Evolutionary conservation across 2,329 filamentous ascomycete species (phyloP).

Genomic region (Pestalotiopsis sp.): DNA sequence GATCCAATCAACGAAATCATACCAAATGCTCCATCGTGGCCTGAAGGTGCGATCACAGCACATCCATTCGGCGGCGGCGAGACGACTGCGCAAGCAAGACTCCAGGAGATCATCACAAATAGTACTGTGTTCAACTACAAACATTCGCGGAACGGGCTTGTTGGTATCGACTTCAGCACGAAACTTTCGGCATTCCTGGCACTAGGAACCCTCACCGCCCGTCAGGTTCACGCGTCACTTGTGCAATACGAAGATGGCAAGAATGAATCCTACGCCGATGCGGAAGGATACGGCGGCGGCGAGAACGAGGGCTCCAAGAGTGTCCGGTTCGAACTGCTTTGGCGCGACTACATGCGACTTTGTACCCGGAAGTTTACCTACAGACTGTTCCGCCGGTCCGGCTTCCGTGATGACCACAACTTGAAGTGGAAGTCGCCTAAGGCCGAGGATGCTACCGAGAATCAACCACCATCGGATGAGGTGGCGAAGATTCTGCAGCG

Average conservation of each 20-base stretch:
- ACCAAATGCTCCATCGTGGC: conserved; percentile 52
- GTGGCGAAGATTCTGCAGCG: conserved; percentile 54
- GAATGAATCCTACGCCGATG: conserved; percentile 39
- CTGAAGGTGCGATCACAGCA: conserved; percentile 56
- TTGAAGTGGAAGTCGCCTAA: conserved; percentile 53
- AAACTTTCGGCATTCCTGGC: conserved; percentile 76
- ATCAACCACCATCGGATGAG: conserved; percentile 45
- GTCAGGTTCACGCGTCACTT: conserved; percentile 72
- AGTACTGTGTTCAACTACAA: conserved; percentile 68
- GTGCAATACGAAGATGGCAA: conserved; percentile 69
- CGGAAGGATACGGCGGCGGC: conserved; percentile 65
- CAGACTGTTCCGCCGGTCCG: conserved; percentile 65
- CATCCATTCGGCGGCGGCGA: conserved; percentile 74
- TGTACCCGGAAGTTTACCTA: conserved; percentile 71
- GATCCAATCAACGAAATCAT: conserved; percentile 59
- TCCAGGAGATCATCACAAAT: conserved; percentile 52
- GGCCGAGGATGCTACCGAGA: conserved; percentile 26
- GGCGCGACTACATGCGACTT: conserved; percentile 81
- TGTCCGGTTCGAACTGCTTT: conserved; percentile 74
- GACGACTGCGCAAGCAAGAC: conserved; percentile 57
- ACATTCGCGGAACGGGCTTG: conserved; percentile 69
- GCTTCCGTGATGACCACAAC: conserved; percentile 56
- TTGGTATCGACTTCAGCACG: conserved; percentile 73
- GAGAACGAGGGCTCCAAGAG: conserved; percentile 72
- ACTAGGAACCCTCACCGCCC: conserved; percentile 71